Conservation (phyloP, 768 basidiomycete species). For the Pluteus cervinus region DNA sequence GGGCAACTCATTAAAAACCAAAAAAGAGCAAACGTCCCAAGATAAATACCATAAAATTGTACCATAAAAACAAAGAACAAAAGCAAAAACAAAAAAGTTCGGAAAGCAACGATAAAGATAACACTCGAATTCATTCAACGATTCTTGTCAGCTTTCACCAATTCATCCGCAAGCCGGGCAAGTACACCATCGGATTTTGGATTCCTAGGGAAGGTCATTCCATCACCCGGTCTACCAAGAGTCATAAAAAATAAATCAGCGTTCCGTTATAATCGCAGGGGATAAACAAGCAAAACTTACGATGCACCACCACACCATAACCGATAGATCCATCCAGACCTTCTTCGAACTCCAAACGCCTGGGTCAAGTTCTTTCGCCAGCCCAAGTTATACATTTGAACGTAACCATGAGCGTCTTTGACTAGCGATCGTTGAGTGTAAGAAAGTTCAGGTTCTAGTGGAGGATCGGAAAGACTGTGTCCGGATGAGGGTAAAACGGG, state of each 20-base stretch:
- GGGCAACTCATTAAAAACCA: too few species aligned
- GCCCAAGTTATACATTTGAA: constrained; percentile 69
- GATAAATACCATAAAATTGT: too few species aligned
- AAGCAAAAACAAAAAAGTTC: too few species aligned
- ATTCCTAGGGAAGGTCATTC: constrained; percentile 62
- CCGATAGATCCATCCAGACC: constrained; percentile 46
- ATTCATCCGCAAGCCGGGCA: constrained; percentile 53
- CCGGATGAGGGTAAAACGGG: constrained; percentile 52
- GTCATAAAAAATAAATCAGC: constrained; percentile 1
- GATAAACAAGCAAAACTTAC: constrained; percentile 32
- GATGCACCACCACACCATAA: constrained; percentile 57
- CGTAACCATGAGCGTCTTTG: constrained; percentile 50
- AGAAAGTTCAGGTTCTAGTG: constrained; percentile 66
- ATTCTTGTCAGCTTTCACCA: constrained; percentile 52
- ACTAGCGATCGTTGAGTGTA: constrained; percentile 60
- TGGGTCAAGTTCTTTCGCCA: constrained; percentile 67
- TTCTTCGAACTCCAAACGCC: constrained; percentile 54
- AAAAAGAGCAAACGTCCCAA: too few species aligned
- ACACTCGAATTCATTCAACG: too few species aligned
- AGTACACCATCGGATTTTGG: constrained; percentile 62
- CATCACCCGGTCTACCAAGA: constrained; percentile 53
- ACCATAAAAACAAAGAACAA: too few species aligned
- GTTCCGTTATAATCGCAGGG: neutral
- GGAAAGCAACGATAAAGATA: too few species aligned
- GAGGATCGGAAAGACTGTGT: constrained; percentile 58